Conservation (phyloP, 2,329 filamentous ascomycete species). For the Coniochaeta prunicola region DNA sequence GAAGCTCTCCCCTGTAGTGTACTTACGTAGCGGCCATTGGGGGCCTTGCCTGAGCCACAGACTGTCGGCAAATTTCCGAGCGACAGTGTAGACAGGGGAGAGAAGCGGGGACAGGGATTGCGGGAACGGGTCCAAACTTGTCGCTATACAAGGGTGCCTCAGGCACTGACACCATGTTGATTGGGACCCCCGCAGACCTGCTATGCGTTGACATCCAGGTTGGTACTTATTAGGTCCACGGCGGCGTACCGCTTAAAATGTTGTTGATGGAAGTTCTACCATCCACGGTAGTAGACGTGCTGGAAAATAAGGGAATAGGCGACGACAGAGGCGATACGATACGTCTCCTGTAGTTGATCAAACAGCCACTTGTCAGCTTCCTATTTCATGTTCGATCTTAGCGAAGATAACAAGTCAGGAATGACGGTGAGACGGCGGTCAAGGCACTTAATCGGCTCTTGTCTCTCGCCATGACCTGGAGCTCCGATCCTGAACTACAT, state of each 20-base stretch:
- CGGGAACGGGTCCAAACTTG: conserved; percentile 3
- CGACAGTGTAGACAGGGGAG: background rate
- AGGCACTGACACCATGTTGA: background rate
- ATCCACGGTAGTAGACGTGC: too few species aligned
- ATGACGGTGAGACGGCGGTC: background rate
- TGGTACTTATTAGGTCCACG: too few species aligned
- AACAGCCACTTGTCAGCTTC: background rate
- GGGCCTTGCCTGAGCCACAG: background rate
- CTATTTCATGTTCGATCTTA: background rate
- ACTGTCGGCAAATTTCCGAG: background rate
- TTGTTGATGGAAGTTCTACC: background rate
- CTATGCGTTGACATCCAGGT: background rate
- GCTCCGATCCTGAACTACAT: background rate
- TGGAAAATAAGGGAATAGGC: too few species aligned
- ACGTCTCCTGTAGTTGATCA: background rate
- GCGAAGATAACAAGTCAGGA: background rate
- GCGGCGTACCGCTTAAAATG: too few species aligned
- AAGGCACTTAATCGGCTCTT: background rate
- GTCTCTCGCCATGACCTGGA: background rate
- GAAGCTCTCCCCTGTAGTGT: background rate
- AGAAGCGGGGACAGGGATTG: background rate
- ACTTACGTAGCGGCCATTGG: background rate
- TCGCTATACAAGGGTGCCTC: too few species aligned
- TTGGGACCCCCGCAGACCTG: background rate
- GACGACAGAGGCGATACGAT: background rate